Conservation (phyloP, 495 filamentous ascomycete genomes). For the Neurospora intermedia region DNA sequence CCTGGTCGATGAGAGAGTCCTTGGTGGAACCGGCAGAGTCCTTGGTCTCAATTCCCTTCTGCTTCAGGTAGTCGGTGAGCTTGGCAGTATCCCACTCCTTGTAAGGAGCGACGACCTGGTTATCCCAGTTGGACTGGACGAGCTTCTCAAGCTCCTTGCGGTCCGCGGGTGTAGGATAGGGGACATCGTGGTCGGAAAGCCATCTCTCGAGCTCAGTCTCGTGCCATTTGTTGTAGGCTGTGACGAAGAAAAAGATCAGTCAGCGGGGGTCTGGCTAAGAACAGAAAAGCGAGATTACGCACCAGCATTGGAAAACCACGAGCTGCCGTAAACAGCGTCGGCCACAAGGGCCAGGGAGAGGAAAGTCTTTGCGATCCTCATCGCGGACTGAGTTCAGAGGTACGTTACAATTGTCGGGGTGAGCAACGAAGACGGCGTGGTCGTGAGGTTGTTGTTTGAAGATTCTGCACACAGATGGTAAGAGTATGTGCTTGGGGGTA, state of each 20-base stretch:
- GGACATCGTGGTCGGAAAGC: slow-evolving; percentile 88
- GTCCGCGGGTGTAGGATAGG: slow-evolving; percentile 74
- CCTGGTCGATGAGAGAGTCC: slow-evolving; percentile 52
- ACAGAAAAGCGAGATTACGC: slow-evolving; percentile 20
- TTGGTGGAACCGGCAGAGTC: slow-evolving; percentile 51
- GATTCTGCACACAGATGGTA: neutral
- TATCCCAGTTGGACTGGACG: slow-evolving; percentile 82
- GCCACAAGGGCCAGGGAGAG: slow-evolving; percentile 61
- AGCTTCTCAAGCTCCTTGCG: slow-evolving; percentile 75
- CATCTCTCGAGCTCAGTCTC: slow-evolving; percentile 95
- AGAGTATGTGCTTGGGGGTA: neutral
- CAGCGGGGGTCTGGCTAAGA: neutral
- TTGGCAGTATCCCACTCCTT: slow-evolving; percentile 57
- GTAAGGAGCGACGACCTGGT: slow-evolving; percentile 55
- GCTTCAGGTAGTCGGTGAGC: slow-evolving; percentile 52
- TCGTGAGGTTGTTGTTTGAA: neutral
- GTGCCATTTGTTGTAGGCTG: slow-evolving; percentile 98
- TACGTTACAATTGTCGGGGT: neutral
- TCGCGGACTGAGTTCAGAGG: slow-evolving; percentile 26
- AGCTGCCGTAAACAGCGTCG: slow-evolving; percentile 55
- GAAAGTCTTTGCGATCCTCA: slow-evolving; percentile 66
- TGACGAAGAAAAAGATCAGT: neutral
- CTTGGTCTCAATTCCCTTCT: slow-evolving; percentile 58
- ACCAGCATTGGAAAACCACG: slow-evolving; percentile 80
- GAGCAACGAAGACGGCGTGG: slow-evolving; percentile 1